phyloP scores from a whole-genome alignment of 2,329 filamentous ascomycete species.

The Trichoderma endophyticum region DNA sequence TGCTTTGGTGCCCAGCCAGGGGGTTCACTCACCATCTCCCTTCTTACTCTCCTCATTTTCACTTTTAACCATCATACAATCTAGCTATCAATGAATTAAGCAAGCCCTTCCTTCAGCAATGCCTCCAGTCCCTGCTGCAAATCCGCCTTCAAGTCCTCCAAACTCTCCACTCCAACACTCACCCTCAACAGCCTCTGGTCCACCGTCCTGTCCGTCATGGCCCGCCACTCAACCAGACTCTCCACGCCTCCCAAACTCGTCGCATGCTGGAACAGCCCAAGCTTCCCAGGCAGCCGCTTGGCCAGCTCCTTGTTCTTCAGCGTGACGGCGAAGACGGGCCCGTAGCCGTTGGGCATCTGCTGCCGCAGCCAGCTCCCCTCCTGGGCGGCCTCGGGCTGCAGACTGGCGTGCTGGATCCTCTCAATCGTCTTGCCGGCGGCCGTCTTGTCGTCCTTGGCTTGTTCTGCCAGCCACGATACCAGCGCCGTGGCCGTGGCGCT shows the following conservation, averaged over 20 bases:
- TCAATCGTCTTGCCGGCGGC: slow-evolving; percentile 53
- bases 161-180: slow-evolving; percentile 82
- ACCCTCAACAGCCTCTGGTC: slow-evolving; percentile 72
- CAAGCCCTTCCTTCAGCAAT: slow-evolving; percentile 33
- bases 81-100: not conserved
- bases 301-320: slow-evolving; percentile 62
- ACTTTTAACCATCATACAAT: not conserved
- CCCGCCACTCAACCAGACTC: slow-evolving; percentile 93
- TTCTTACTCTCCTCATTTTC: not conserved
- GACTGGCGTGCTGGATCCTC: slow-evolving; percentile 70
- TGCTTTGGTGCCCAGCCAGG: not conserved
- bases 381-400: slow-evolving; percentile 63
- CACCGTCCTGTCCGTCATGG: slow-evolving; percentile 75
- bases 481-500: slow-evolving; percentile 65
- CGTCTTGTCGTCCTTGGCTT: slow-evolving; percentile 40
- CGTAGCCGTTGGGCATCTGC: slow-evolving; percentile 91
- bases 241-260: slow-evolving; percentile 93
- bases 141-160: slow-evolving; percentile 80
- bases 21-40: not conserved
- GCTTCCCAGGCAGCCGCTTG: slow-evolving; percentile 68
- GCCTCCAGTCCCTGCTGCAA: slow-evolving; percentile 63
- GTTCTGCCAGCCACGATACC: slow-evolving; percentile 66
- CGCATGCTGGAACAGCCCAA: slow-evolving; percentile 86
- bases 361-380: slow-evolving; percentile 67
- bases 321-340: slow-evolving; percentile 79